Evolutionary conservation across 768 basidiomycete species (phyloP).

Genomic region (Tulasnella sp.): DNA sequence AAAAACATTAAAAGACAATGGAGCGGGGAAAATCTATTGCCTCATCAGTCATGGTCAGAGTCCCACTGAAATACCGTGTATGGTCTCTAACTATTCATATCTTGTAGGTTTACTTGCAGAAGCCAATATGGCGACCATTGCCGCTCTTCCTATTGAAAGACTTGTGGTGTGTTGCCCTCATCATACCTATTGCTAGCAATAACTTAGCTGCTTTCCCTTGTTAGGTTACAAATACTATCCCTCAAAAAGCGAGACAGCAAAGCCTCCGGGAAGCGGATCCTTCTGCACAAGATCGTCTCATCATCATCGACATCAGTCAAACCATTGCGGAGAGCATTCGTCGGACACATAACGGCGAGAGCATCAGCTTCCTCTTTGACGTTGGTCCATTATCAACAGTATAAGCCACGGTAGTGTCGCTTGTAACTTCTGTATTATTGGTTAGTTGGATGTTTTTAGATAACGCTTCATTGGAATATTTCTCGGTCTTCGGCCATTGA

Average conservation of each 20-base stretch:
- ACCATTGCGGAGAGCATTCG: constrained; percentile 95
- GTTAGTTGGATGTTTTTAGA: not conserved
- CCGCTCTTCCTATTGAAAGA: constrained; percentile 67
- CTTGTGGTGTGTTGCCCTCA: constrained; percentile 60
- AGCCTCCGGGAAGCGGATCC: not conserved
- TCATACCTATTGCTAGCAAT: not conserved
- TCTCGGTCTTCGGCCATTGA: not conserved
- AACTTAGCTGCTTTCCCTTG: not conserved
- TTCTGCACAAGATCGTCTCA: constrained; percentile 57
- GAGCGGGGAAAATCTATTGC: constrained; percentile 78
- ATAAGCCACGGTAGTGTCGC: not conserved
- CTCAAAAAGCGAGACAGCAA: constrained; percentile 44
- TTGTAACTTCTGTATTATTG: not conserved
- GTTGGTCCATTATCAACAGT: constrained; percentile 34
- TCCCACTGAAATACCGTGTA: constrained; percentile 1
- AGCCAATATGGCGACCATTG: constrained; percentile 56
- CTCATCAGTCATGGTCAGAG: constrained; percentile 82
- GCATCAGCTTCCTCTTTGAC: constrained; percentile 79
- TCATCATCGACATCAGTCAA: constrained; percentile 83
- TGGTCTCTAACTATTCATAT: not conserved
- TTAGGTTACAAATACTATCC: constrained; percentile 92
- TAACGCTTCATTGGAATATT: not conserved
- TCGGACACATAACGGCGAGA: constrained; percentile 89
- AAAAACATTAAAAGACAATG: constrained; percentile 78
- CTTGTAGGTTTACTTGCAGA: constrained; percentile 68